A percentile compares a stretch with the other conserved stretches of the same genome.
phyloP scores from a whole-genome alignment of 148 eudicot genomes.

The Cornus suecica region DNA sequence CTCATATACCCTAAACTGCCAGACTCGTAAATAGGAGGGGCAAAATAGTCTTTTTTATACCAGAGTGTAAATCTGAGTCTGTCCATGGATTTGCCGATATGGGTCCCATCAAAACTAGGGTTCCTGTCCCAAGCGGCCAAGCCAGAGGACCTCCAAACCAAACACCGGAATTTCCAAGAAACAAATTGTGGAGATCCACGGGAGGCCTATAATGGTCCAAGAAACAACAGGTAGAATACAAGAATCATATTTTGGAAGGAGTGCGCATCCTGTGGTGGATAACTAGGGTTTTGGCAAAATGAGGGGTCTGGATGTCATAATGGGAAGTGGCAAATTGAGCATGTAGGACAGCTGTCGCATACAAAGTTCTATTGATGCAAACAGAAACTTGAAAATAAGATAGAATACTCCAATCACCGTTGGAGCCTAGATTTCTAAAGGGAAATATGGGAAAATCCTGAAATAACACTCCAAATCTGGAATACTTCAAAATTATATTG shows the following conservation, averaged over 20 bases:
- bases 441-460: too few relatives aligned
- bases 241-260: conserved; percentile 18
- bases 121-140: conserved; percentile 32
- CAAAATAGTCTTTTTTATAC: conserved; percentile 13
- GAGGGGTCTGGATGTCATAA: conserved; percentile 48
- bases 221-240: conserved; percentile 15
- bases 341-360: conserved; percentile 51
- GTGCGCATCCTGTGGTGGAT: conserved; percentile 8
- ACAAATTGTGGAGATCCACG: conserved; percentile 20
- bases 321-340: conserved; percentile 72
- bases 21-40: conserved; percentile 22
- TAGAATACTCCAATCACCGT: too few relatives aligned
- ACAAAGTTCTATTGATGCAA: too few relatives aligned
- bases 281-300: conserved; percentile 32
- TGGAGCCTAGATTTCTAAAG: too few relatives aligned
- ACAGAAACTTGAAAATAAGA: too few relatives aligned
- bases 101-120: conserved; percentile 24
- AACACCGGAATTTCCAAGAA: conserved; percentile 14
- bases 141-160: conserved; percentile 32
- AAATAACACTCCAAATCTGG: too few relatives aligned
- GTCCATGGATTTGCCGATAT: not conserved
- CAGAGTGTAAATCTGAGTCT: conserved; percentile 8
- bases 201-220: conserved; percentile 10
- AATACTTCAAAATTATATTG: too few relatives aligned
- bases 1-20: conserved; percentile 46